Percentiles rank a stretch among this genome's conserved stretches.
Evolutionary conservation across 345 rosid species (phyloP).

Genomic region (Salix purpurea): DNA sequence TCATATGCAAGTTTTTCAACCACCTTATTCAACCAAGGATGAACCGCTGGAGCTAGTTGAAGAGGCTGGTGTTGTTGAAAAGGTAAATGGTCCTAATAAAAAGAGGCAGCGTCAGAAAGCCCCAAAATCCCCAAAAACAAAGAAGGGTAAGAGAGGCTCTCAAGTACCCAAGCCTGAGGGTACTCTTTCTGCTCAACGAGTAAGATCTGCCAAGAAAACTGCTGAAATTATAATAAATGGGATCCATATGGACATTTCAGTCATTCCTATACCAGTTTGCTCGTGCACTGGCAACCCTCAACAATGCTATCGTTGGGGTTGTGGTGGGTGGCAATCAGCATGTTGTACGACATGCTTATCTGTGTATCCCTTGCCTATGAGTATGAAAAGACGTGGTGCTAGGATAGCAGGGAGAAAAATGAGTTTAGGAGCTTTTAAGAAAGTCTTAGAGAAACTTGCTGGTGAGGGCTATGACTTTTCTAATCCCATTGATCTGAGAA

Average conservation of each 20-base stretch:
- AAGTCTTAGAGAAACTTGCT: slow-evolving; percentile 93
- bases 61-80: slow-evolving; percentile 28
- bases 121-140: slow-evolving; percentile 58
- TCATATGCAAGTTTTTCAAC: slow-evolving; percentile 56
- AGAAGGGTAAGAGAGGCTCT: slow-evolving; percentile 40
- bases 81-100: slow-evolving; percentile 48
- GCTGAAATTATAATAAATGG: slow-evolving; percentile 77
- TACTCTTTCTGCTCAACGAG: slow-evolving; percentile 39
- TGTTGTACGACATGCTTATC: slow-evolving; percentile 87
- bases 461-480: slow-evolving; percentile 76
- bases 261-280: slow-evolving; percentile 85
- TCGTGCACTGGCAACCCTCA: slow-evolving; percentile 87
- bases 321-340: slow-evolving; percentile 99
- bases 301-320: slow-evolving; percentile 97
- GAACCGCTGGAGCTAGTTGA: slow-evolving; percentile 44
- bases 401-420: slow-evolving; percentile 97
- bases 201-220: slow-evolving; percentile 75
- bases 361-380: slow-evolving; percentile 90
- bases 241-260: slow-evolving; percentile 73
- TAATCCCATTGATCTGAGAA: slow-evolving; percentile 79
- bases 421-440: slow-evolving; percentile 97
- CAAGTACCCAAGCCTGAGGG: slow-evolving; percentile 66
- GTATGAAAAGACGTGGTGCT: slow-evolving; percentile 92
- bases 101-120: slow-evolving; percentile 50
- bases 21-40: slow-evolving; percentile 46